Evolutionary conservation across 75 land plant species (phyloP).

Genomic region (Cunninghamia lanceolata): DNA sequence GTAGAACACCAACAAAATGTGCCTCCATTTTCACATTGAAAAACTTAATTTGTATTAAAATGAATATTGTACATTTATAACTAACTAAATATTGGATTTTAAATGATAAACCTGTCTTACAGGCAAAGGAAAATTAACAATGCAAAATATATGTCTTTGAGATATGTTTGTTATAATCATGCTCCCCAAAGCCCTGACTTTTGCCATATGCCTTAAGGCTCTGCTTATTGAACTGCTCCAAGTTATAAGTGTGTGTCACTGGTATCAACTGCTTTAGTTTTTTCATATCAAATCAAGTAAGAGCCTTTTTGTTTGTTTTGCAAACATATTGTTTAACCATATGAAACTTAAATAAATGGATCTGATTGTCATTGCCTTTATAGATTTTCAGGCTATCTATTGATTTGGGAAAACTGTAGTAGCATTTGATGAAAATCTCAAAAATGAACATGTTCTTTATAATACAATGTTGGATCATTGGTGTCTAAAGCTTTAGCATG

Average conservation of each 20-base stretch:
- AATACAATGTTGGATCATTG: too few species aligned
- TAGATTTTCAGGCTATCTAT: not conserved
- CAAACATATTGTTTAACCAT: not conserved
- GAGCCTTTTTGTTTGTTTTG: not conserved
- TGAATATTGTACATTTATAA: too few species aligned
- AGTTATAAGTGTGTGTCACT: not conserved
- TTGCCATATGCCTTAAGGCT: not conserved
- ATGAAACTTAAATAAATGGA: too few species aligned
- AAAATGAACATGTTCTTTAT: too few species aligned
- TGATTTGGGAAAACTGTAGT: not conserved
- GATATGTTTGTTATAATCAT: not conserved
- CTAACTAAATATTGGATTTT: too few species aligned
- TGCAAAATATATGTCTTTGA: not conserved
- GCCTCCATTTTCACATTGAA: not conserved
- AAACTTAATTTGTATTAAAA: too few species aligned
- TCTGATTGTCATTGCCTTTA: not conserved
- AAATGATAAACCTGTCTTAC: not conserved
- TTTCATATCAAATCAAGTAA: not conserved
- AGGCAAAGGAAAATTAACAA: too few species aligned
- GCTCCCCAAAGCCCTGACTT: not conserved
- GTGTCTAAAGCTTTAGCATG: too few species aligned
- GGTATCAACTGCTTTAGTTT: not conserved
- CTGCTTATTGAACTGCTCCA: not conserved
- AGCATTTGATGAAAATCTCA: too few species aligned
- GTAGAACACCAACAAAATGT: too few species aligned